Base-by-base conservation (phyloP, 345 rosid species). In the Arabidopsis suecica region DNA sequence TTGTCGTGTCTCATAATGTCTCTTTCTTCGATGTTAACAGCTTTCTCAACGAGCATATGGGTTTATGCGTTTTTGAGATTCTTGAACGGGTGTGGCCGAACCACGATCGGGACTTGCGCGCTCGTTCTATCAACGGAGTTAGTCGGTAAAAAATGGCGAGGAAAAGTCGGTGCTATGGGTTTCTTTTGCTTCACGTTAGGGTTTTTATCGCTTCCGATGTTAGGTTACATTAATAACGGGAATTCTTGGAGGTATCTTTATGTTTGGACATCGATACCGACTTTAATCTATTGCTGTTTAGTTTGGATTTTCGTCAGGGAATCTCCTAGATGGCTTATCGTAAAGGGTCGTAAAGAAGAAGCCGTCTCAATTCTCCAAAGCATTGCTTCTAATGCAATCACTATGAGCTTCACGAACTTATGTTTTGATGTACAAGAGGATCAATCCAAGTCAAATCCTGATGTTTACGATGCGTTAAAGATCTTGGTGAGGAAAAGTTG, bases 241-340 rank as follows among this genome's bases (percentile, higher is more conserved):
- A 77, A 82, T n/a, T 79, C 85, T 1, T 81, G 89, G 91, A 78
- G 84, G 78, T 60, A 9, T 75, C 74, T 85, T 4, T 84, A 85
- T 63, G 56, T 81, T 0, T 87, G 84, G 83, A 84, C 86, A 36
- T 79, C 88, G 1, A 57, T 78, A 12, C 89, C 87, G 3, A 67
- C 84, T 11, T 5, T 85, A 2, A 8, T 78, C 2, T 84, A 76
- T 71, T 79, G 82, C 13, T 1, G 16, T 20, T 3, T 81, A 1
- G 76, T 75, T 36, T 56, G 38, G 1, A 13, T 79, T 32, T 73
- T 81, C 3, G 83, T 87, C 18, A 56, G 56, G 1, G 89, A 87
- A 74, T 87, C 88, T 14, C 89, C 91, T 0, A 81, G 89, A 61
- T 87, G 88, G 89, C 84, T 85, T 22, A 76, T 84, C 34, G 60